Base-by-base conservation (phyloP, 73 alveolate genomes). In the Paramecium pentaurelia region DNA sequence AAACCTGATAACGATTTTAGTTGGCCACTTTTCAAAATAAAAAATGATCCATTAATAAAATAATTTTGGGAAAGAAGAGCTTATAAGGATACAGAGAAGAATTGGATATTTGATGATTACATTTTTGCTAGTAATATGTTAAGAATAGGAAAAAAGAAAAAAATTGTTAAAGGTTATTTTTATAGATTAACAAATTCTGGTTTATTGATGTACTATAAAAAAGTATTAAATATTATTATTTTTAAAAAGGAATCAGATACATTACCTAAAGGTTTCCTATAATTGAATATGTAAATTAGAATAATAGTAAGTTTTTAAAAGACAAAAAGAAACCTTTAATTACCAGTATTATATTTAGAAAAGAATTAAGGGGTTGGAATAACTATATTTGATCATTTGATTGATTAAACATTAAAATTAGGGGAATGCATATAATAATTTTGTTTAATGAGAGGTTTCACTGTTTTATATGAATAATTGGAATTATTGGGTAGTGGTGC, bases 271-370 rank as follows among this genome's bases (percentile, higher is more conserved):
- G 91, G 91, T 8, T 80, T 27, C 32, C 16, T 80, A 27, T 64
- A 80, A 80, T 80, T 80, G 37, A 49, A 28, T 27, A 40, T 80
- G 32, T 22, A 45, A 28, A 45, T 32, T 4, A 80, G 91, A 47
- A 64, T 80, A 45, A 20, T 44, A 14, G 77, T 80, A 3, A 47
- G 64, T 25, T 44, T 44, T 49, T 54, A 80, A 80, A 80, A 80
- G 28, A 80, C 91, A 9, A 80, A 80, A 36, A 80, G 45, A 36
- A 80, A 80, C 30, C 27, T 44, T 20, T 49, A 40, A n/a, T 14
- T 80, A 80, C 91, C 91, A 2, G 91, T 80, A 20, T 45, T 80
- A 16, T 80, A 45, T 80, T 32, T 80, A 32, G 91, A 80, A 49
- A 80, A 18, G 75, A 27, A 18, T 45, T 10, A 22, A 11, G 75